Conservation (phyloP, 2,329 filamentous ascomycete species). For the Didymella exigua region DNA sequence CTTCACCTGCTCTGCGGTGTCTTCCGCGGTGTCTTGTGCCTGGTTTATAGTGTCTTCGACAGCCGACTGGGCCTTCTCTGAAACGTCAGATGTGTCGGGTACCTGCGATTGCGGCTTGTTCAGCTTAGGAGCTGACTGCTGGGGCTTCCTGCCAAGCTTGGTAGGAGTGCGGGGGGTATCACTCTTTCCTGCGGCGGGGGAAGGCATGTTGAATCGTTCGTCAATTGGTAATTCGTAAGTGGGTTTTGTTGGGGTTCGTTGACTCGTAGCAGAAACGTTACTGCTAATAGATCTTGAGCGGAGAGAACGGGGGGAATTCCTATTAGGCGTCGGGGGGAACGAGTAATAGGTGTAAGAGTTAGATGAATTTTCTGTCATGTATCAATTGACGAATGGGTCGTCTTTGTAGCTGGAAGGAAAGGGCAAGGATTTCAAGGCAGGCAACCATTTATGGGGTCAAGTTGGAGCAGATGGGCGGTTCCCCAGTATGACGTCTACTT, state of each 20-base stretch:
- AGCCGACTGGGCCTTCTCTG: conserved; percentile 34
- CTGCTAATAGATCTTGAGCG: conserved; percentile 50
- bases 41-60: conserved; percentile 46
- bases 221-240: conserved; percentile 37
- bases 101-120: conserved; percentile 46
- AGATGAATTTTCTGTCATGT: conserved; percentile 56
- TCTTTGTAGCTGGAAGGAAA: conserved; percentile 36
- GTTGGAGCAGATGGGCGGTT: conserved; percentile 21
- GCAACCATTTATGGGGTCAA: conserved; percentile 41
- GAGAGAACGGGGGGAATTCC: conserved; percentile 47
- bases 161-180: conserved; percentile 57
- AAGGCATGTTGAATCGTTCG: conserved; percentile 52
- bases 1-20: conserved; percentile 40
- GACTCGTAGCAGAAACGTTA: conserved; percentile 41
- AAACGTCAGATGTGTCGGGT: conserved; percentile 44
- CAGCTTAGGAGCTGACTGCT: conserved; percentile 50
- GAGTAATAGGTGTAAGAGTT: conserved; percentile 59
- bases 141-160: conserved; percentile 56
- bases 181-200: conserved; percentile 58
- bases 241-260: conserved; percentile 37
- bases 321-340: conserved; percentile 57
- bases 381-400: conserved; percentile 48
- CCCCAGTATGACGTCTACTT: conserved; percentile 45
- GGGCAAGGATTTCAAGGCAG: conserved; percentile 23
- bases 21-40: conserved; percentile 45